Conservation (phyloP, 2,329 filamentous ascomycete species). For the Alternaria ventricosa region DNA sequence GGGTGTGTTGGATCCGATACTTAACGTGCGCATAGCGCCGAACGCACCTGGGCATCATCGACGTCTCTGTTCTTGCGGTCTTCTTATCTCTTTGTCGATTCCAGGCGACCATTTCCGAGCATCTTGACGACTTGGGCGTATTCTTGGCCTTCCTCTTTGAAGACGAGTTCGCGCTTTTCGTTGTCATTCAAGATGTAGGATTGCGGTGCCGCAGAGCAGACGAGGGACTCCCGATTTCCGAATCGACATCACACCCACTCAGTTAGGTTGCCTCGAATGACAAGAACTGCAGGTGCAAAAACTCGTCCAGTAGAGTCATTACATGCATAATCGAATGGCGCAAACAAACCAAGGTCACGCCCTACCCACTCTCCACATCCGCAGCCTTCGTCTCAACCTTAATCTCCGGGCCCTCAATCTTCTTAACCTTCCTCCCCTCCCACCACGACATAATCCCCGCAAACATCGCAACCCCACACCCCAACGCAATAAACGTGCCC, state of each 20-base stretch:
- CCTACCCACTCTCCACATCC: background rate
- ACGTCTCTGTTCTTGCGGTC: too few relatives aligned
- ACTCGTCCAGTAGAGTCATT: background rate
- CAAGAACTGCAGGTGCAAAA: too few relatives aligned
- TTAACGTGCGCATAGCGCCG: too few relatives aligned
- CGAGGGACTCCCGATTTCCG: background rate
- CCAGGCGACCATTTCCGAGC: slow-evolving; percentile 92
- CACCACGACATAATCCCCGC: slow-evolving; percentile 73
- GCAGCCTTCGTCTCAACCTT: background rate
- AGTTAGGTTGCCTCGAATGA: too few relatives aligned
- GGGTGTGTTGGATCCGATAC: slow-evolving; percentile 64
- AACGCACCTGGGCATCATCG: too few relatives aligned
- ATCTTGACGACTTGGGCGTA: slow-evolving; percentile 92
- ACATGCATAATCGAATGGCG: fast-evolving
- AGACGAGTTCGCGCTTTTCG: slow-evolving; percentile 97
- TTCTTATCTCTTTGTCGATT: too few relatives aligned
- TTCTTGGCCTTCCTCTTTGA: slow-evolving; percentile 98
- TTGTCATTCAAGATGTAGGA: too few relatives aligned
- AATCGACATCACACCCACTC: background rate
- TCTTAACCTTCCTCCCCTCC: slow-evolving; percentile 64
- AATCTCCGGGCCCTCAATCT: slow-evolving; percentile 35
- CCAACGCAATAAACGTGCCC: slow-evolving; percentile 70
- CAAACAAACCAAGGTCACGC: background rate
- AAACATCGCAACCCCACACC: slow-evolving; percentile 69
- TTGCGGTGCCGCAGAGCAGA: background rate